Base-by-base conservation (phyloP, 116 monocot species). In the Trichopus zeylanicus region DNA sequence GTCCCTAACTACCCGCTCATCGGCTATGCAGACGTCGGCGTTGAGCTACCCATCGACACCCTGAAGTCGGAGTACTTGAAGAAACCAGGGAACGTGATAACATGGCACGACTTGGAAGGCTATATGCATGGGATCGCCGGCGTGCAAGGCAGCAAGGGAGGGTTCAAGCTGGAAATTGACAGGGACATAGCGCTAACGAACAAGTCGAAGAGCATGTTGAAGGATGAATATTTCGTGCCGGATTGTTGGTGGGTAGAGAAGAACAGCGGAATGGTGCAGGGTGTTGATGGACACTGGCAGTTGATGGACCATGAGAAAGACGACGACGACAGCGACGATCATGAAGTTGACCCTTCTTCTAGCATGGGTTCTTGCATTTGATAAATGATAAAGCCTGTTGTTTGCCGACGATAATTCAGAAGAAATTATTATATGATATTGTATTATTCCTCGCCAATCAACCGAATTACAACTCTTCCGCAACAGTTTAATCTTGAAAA, bases 81-180 rank as follows among this genome's bases (percentile, higher is more conserved):
- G 76, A 57, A 31, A 31, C 86, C 78, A 1, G 81, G 73, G 26
- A 63, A 38, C 31, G 27, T 70, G 12, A 0, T 3, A 26, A 46
- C 63, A 20, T 81, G 86, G 89, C 89, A 94, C 62, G 86, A 69
- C 70, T 21, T 94, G 35, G 94, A 94, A 71, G 67, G 24, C n/a
- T 81, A 94, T 56, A 52, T 94, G 24, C 94, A 89, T 56, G 89
- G 82, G 1, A 81, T 89, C 7, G 89, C 94, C 2, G 94, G 94
- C 6, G 35, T 56, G 9, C 75, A 76, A n/a, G n/a, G n/a, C n/a
- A n/a, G n/a, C n/a, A n/a, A n/a, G n/a, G n/a, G n/a, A n/a, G n/a
- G n/a, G n/a, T 94, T 94, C 48, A 64, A 72, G 67, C 54, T 94
- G 67, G 76, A 51, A 51, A 64, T 94, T 27, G 70, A 78, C 1